Evolutionary conservation across 2,329 filamentous ascomycete genomes (phyloP), one percentile per base, ranked within the genome.

Genomic region (Didymella pomorum): DNA sequence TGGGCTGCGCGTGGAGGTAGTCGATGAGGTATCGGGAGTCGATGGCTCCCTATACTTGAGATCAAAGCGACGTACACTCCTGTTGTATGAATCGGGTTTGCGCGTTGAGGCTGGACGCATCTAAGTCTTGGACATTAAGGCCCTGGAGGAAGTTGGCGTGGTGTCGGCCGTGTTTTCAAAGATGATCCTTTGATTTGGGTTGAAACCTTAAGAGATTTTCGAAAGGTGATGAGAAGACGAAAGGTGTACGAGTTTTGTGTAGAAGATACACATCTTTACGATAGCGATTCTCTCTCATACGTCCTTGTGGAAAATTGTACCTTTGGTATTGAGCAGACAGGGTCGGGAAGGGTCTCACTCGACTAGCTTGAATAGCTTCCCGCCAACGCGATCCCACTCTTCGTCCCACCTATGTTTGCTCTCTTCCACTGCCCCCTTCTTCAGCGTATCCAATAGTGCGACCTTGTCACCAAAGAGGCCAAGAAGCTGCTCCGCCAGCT

Each of bases 341-440:
- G 14, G 16, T 35, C 16, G 3, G 14, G 16, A 35, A 35, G 31
- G 31, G 20, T 23, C 37, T 52, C 51, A 58, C 1, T 47, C 50
- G 2, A 56, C 41, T 23, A 60, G 31, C 52, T 21, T 56, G 45
- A 97, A 83, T 4, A 96, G 78, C 45, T 83, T 85, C 11, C 89
- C 92, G 8, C 93, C 90, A 43, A 96, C 88, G 10, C 86, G 83
- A 80, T 96, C 87, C 95, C 95, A 99, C 74, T 97, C 93, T 66
- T 93, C 90, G 68, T 96, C 89, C 95, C 95, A 99, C 44, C 94
- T 84, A 55, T 89, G 82, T 42, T 82, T 82, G 33, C 92, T 92
- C 76, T 98, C 93, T 62, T 84, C 62, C 28, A 87, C 75, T 1
- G 93, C 93, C 0, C 93, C 93, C 39, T 80, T 72, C 69, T 86